phyloP scores from a whole-genome alignment of 73 alveolate genomes.

The Stentor roeselii region DNA sequence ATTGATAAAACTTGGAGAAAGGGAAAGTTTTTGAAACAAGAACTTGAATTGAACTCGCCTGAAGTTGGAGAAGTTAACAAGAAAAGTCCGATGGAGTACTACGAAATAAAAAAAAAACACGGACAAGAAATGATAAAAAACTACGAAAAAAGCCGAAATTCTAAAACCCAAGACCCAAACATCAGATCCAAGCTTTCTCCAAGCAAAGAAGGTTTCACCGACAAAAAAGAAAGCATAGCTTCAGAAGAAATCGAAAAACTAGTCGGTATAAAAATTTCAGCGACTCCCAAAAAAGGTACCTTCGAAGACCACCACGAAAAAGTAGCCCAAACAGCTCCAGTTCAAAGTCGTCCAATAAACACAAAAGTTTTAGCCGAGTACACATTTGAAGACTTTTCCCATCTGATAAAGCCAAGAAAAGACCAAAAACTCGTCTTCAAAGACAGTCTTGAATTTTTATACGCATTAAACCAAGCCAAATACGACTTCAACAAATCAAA shows the following conservation, averaged over 20 bases:
- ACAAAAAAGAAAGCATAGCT: background rate
- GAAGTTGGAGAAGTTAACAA: slow-evolving; percentile 13
- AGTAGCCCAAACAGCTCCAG: slow-evolving; percentile 5
- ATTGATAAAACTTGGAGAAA: background rate
- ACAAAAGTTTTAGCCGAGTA: background rate
- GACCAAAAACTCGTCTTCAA: slow-evolving; percentile 31
- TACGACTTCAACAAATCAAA: slow-evolving; percentile 60
- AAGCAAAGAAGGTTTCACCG: background rate
- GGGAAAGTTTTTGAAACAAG: background rate
- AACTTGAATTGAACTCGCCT: background rate
- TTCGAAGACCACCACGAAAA: background rate
- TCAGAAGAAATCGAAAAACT: slow-evolving; percentile 7
- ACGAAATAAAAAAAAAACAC: background rate
- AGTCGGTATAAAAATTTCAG: slow-evolving; percentile 14
- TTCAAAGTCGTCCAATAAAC: background rate
- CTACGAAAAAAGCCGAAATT: background rate
- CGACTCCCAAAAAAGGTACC: background rate
- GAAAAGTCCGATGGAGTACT: background rate
- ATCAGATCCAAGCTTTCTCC: background rate
- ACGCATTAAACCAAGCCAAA: slow-evolving; percentile 53
- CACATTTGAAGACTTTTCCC: slow-evolving; percentile 21
- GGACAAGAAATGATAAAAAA: background rate
- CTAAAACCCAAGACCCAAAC: background rate
- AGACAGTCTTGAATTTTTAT: slow-evolving; percentile 59
- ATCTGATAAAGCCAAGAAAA: slow-evolving; percentile 9